Evolutionary conservation across 768 basidiomycete genomes (phyloP).

Genomic region (Termitomyces eurrhizus): DNA sequence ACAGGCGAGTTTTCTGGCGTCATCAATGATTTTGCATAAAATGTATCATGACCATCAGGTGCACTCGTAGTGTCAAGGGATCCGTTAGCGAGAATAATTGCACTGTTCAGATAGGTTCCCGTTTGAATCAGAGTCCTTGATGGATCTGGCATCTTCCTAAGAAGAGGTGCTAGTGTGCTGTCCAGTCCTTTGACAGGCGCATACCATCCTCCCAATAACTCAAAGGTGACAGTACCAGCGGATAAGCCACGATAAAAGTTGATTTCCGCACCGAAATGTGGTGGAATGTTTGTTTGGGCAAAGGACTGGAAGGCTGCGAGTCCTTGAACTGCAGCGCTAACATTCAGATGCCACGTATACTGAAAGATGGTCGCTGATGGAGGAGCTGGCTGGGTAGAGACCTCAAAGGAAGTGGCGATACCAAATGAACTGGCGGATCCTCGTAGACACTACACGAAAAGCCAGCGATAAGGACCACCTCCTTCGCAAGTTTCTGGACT

Average conservation of each 20-base stretch:
- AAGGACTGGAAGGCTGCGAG: constrained; percentile 32
- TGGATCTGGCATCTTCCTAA: background rate
- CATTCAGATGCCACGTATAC: constrained; percentile 34
- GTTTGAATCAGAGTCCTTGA: background rate
- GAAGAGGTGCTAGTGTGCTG: background rate
- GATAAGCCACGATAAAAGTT: constrained; percentile 25
- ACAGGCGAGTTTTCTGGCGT: constrained; percentile 26
- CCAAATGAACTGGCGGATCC: constrained; percentile 18
- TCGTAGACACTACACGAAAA: background rate
- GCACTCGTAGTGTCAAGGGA: constrained; percentile 15
- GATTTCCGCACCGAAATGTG: constrained; percentile 31
- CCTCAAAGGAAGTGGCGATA: constrained; percentile 14
- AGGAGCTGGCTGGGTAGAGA: constrained; percentile 16
- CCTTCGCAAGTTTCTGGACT: background rate
- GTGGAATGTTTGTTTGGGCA: constrained; percentile 26
- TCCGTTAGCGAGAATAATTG: background rate
- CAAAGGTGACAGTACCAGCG: constrained; percentile 25
- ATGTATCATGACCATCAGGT: constrained; percentile 24
- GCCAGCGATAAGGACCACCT: background rate
- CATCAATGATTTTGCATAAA: constrained; percentile 30
- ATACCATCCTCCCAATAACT: constrained; percentile 25
- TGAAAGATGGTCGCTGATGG: constrained; percentile 16
- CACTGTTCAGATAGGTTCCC: background rate
- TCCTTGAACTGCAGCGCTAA: constrained; percentile 24
- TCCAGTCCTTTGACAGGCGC: background rate